phyloP scores from a whole-genome alignment of 805 yeast species.

The Candida silvatica region DNA sequence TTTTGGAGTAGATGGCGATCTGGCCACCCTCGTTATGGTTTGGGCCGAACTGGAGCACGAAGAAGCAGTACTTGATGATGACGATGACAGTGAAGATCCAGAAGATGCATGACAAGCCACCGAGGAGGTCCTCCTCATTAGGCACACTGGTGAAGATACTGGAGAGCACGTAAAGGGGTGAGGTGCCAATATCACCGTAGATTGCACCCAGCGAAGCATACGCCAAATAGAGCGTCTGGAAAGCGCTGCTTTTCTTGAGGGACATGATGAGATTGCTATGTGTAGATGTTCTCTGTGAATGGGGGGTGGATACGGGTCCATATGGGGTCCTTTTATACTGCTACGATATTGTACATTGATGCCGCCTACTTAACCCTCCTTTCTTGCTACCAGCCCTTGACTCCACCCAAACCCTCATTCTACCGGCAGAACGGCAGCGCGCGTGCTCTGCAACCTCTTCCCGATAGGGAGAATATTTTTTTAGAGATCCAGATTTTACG shows the following conservation, averaged over 20 bases:
- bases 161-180: constrained; percentile 45
- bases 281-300: too few species aligned
- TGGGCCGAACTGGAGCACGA: constrained; percentile 43
- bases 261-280: too few species aligned
- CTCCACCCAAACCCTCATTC: too few species aligned
- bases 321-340: too few species aligned
- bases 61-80: constrained; percentile 38
- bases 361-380: too few species aligned
- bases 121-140: constrained; percentile 35
- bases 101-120: constrained; percentile 44
- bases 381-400: too few species aligned
- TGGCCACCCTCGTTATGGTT: constrained; percentile 59
- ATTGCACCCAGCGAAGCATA: constrained; percentile 45
- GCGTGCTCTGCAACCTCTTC: too few species aligned
- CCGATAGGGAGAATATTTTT: too few species aligned
- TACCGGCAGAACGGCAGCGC: too few species aligned
- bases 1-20: constrained; percentile 52
- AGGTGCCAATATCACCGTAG: constrained; percentile 57
- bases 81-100: constrained; percentile 48
- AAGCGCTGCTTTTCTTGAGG: not conserved
- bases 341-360: too few species aligned
- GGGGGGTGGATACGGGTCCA: too few species aligned
- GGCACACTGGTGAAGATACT: constrained; percentile 22
- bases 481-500: too few species aligned
- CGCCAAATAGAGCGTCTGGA: not conserved